Evolutionary conservation across 1,139 yeast species (phyloP).

Genomic region (Kazachstania sp.): DNA sequence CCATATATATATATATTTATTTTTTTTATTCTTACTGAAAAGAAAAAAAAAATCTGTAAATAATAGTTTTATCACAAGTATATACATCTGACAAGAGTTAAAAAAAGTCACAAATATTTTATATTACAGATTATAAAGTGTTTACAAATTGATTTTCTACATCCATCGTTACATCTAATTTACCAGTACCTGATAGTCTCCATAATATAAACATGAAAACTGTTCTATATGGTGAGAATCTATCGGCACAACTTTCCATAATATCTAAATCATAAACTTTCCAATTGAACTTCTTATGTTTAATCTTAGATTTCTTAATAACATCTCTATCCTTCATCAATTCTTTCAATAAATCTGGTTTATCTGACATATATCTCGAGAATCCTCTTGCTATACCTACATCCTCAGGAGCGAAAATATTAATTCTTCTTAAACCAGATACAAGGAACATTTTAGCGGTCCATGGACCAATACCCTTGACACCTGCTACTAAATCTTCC

Average conservation of each 20-base stretch:
- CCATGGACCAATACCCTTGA: slow-evolving; percentile 88
- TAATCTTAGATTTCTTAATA: slow-evolving; percentile 32
- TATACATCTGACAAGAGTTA: neutral
- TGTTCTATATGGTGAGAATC: slow-evolving; percentile 59
- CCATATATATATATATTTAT: neutral
- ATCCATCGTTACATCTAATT: slow-evolving; percentile 39
- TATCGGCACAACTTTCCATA: slow-evolving; percentile 46
- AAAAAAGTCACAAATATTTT: neutral
- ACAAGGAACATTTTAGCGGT: slow-evolving; percentile 80
- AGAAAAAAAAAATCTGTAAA: no score
- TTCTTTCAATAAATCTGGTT: slow-evolving; percentile 44
- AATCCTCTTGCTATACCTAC: slow-evolving; percentile 80
- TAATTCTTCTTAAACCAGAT: slow-evolving; percentile 56
- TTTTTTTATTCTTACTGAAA: neutral
- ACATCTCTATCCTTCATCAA: slow-evolving; percentile 32
- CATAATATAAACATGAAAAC: slow-evolving; percentile 67
- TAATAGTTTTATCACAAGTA: no score
- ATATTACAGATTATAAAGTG: neutral
- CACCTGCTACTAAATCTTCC: slow-evolving; percentile 42
- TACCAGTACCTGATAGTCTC: slow-evolving; percentile 55
- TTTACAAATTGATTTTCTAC: slow-evolving; percentile 19
- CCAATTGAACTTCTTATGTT: slow-evolving; percentile 43
- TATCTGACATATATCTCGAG: slow-evolving; percentile 47
- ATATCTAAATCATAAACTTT: slow-evolving; percentile 53
- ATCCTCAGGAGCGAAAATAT: slow-evolving; percentile 73